phyloP scores from a whole-genome alignment of 352 stramenopile species.

The Phytophthora citrophthora region DNA sequence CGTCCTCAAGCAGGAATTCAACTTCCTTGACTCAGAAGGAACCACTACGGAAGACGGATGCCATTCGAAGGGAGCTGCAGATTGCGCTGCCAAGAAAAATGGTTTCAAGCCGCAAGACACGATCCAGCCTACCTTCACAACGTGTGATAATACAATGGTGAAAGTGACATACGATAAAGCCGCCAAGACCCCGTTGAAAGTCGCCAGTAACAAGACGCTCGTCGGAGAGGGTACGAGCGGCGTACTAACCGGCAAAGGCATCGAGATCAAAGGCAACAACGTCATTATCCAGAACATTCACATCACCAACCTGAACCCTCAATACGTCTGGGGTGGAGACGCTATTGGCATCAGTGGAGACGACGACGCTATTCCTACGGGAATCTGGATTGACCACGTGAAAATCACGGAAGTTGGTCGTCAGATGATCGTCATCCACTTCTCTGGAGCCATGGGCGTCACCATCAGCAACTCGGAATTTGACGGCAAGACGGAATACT shows the following conservation, averaged over 20 bases:
- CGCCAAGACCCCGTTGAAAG: constrained; percentile 6
- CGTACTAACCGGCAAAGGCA: constrained; percentile 1
- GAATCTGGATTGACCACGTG: constrained; percentile 56
- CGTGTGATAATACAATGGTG: constrained; percentile 36
- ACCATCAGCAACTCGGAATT: constrained; percentile 61
- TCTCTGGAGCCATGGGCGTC: constrained; percentile 31
- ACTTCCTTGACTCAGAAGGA: constrained; percentile 46
- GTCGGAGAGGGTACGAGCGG: constrained; percentile 41
- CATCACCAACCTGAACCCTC: constrained; percentile 55
- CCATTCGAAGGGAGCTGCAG: constrained; percentile 34
- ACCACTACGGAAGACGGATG: constrained; percentile 50
- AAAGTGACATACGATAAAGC: constrained; percentile 24
- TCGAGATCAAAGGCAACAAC: constrained; percentile 42
- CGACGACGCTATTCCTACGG: constrained; percentile 15
- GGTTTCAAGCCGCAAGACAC: constrained; percentile 49
- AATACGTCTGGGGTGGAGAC: constrained; percentile 38
- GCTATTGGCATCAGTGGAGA: constrained; percentile 23
- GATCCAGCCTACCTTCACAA: constrained; percentile 25
- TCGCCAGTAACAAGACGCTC: constrained; percentile 43
- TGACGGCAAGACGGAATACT: constrained; percentile 48
- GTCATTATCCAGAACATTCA: constrained; percentile 58
- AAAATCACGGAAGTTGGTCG: constrained; percentile 38
- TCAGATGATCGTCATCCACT: constrained; percentile 45
- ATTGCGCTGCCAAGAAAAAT: constrained; percentile 55
- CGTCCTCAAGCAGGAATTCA: constrained; percentile 35